These are phyloP conservation scores for Triticum urartu DNA, from an alignment of 176 grass and related monocot genomes.

Conservation along the genomic window DNA sequence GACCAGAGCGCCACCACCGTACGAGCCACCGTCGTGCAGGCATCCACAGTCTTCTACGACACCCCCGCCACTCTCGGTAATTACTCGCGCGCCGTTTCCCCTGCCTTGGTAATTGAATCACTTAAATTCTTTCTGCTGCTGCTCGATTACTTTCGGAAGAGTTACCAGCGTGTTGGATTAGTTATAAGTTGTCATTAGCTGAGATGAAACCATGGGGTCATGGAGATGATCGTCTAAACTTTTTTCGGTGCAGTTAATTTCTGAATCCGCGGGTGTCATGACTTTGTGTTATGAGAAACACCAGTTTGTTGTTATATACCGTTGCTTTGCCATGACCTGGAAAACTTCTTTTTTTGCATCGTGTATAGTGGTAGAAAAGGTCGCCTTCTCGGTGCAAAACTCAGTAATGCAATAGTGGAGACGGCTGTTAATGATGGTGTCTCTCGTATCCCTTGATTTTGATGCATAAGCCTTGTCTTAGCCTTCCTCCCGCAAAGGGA, in stretches of 20 bases:
- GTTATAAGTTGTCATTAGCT: not conserved
- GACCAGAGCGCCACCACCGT: slow-evolving; percentile 57
- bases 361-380: not conserved
- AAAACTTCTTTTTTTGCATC: not conserved
- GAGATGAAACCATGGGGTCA: not conserved
- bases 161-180: not conserved
- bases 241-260: not conserved
- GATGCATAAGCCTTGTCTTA: not conserved
- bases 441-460: not conserved
- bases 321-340: too few species aligned
- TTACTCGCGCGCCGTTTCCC: not conserved
- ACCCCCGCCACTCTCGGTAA: slow-evolving; percentile 76
- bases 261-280: not conserved
- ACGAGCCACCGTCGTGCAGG: slow-evolving; percentile 89
- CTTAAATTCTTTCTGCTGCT: not conserved
- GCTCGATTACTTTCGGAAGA: not conserved
- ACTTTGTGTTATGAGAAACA: not conserved
- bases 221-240: not conserved
- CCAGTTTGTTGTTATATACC: too few species aligned
- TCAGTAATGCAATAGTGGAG: not conserved
- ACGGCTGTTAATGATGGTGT: not conserved
- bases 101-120: not conserved
- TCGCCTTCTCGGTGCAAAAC: not conserved
- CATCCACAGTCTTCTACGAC: slow-evolving; percentile 88
- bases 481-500: not conserved